Base-by-base conservation (phyloP, 495 filamentous ascomycete genomes). In the Penicillium herquei region DNA sequence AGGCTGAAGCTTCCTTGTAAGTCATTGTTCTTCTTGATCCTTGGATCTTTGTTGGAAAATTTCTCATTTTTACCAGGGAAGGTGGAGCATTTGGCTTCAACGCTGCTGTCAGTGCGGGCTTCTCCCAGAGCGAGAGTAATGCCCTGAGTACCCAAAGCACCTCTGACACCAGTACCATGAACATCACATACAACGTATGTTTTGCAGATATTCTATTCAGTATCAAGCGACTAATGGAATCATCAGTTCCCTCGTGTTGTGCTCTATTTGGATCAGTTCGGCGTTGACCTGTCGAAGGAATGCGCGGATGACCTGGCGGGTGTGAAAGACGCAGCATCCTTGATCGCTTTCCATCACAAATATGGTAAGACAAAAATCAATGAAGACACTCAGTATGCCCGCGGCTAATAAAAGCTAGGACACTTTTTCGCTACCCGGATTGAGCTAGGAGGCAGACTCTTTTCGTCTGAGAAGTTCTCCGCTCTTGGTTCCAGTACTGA, bases 131-230 rank as follows among this genome's bases (percentile, higher is more conserved):
- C n/a, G 37, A 52, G 11, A 52, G 9, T 10, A 30, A 52, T n/a
- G 49, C 49, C 7, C 16, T 52, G 7, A 30, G 16, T 17, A 40
- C 37, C 2, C 6, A 9, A 13, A 31, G 21, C 3, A 14, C 17
- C 13, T 13, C 6, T 8, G 18, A 41, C 6, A 26, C 17, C 9
- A 40, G 21, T 13, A 43, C 49, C 17, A 52, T 52, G 49, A 52
- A 52, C 49, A 34, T 52, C 49, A 52, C 49, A 7, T 52, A 52
- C 21, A 52, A 52, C 14, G 49, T 52, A 31, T 16, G 49, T 42
- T 41, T 21, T 11, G 1, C 32, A 14, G 3, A 10, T 49, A 31
- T 9, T 12, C 11, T 7, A 16, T 17, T 49, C 13, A 18, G 7
- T 9, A 37, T 12, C 32, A 37, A 14, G 13, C 30, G 9, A 7